These are phyloP conservation scores for Metarhizium humberi DNA, from an alignment of 2,329 filamentous ascomycete species.

Conservation along the genomic window DNA sequence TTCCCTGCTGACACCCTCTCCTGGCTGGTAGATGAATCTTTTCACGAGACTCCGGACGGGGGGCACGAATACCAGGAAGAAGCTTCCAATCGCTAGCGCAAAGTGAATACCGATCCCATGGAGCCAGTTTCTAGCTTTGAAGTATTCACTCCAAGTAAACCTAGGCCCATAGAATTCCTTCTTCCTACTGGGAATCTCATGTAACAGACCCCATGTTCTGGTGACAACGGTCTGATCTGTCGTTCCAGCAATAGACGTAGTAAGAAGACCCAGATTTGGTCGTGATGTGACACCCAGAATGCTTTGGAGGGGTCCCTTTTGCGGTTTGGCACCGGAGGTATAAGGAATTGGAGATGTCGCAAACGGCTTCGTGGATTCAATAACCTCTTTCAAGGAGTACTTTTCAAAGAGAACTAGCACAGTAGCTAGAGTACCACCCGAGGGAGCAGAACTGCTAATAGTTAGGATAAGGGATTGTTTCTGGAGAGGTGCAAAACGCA, in stretches of 20 bases:
- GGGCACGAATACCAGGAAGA: conserved; percentile 35
- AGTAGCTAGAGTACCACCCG: conserved; percentile 62
- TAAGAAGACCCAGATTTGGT: conserved; percentile 44
- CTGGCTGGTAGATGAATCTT: conserved; percentile 40
- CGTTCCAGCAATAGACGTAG: conserved; percentile 38
- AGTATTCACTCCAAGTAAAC: conserved; percentile 49
- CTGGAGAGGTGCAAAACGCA: conserved; percentile 12
- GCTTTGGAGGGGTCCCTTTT: conserved; percentile 27
- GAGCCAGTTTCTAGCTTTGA: conserved; percentile 39
- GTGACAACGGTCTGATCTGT: conserved; percentile 48
- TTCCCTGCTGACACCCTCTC: conserved; percentile 44
- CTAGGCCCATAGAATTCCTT: conserved; percentile 49
- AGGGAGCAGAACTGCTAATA: conserved; percentile 29
- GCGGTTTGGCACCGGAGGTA: conserved; percentile 19
- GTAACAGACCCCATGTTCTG: conserved; percentile 52
- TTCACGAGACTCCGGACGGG: conserved; percentile 36
- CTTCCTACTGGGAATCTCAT: conserved; percentile 31
- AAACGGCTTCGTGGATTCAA: conserved; percentile 38
- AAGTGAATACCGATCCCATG: conserved; percentile 42
- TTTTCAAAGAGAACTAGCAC: conserved; percentile 49
- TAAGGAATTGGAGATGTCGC: conserved; percentile 48
- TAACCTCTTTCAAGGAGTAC: conserved; percentile 39
- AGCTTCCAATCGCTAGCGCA: conserved; percentile 29
- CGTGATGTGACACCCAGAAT: conserved; percentile 41
- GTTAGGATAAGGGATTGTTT: background rate